Evolutionary conservation across 1,139 yeast genomes (phyloP).

Genomic region (Zygosaccharomyces pseudobailii): DNA sequence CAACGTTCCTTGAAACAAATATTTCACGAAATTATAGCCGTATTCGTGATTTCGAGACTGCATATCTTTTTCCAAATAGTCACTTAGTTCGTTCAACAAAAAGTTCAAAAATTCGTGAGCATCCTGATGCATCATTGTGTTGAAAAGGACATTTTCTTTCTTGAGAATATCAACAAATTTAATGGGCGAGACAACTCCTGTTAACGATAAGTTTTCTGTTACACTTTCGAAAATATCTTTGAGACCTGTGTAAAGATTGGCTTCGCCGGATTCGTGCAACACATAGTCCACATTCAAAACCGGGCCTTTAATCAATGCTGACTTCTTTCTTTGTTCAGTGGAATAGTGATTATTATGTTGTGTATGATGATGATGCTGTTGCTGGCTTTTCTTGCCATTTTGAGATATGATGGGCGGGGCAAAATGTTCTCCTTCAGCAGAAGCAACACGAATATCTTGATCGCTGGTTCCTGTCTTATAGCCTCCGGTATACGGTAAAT

Average conservation of each 20-base stretch:
- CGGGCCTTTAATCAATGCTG: constrained; percentile 80
- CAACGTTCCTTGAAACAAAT: constrained; percentile 76
- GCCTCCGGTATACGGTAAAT: not conserved
- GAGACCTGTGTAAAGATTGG: constrained; percentile 65
- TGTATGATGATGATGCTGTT: not conserved
- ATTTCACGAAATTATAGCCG: constrained; percentile 53
- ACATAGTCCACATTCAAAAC: constrained; percentile 68
- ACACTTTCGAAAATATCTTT: constrained; percentile 84
- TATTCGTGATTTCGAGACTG: constrained; percentile 7
- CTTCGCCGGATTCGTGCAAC: constrained; percentile 22
- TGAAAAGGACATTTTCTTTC: constrained; percentile 74
- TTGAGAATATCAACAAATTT: constrained; percentile 70
- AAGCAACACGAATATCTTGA: not conserved
- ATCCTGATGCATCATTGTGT: constrained; percentile 95
- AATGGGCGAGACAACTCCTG: constrained; percentile 82
- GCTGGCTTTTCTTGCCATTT: not conserved
- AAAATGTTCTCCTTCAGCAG: not conserved
- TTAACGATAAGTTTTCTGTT: constrained; percentile 61
- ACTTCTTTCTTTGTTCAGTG: constrained; percentile 72
- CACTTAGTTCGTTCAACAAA: constrained; percentile 75
- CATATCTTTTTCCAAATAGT: constrained; percentile 41
- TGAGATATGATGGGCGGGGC: not conserved
- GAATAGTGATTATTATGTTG: constrained; percentile 21
- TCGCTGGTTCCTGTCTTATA: not conserved
- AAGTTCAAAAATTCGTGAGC: constrained; percentile 95